phyloP scores from a whole-genome alignment of 192 early-diverging fungal genomes.

The Funneliformis geosporum region DNA sequence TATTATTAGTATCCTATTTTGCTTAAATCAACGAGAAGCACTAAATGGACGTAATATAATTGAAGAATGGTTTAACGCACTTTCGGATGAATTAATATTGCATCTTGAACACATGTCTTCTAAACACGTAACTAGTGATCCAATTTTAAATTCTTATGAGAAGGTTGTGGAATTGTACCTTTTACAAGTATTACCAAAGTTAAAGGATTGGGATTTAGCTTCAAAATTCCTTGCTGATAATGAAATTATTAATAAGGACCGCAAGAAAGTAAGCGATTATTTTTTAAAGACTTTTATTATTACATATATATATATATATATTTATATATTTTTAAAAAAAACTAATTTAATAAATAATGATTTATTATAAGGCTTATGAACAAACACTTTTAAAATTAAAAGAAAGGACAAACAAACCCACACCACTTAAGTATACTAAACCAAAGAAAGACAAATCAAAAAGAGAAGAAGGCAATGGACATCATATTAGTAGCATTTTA shows the following conservation, averaged over 20 bases:
- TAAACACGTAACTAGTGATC: slow-evolving; percentile 31
- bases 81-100: slow-evolving; percentile 8
- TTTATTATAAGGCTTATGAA: slow-evolving; percentile 9
- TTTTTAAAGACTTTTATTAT: no score
- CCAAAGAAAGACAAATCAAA: slow-evolving; percentile 4
- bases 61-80: slow-evolving; percentile 14
- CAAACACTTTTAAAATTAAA: slow-evolving; percentile 18
- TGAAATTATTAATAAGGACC: slow-evolving; percentile 35
- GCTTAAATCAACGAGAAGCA: slow-evolving; percentile 20
- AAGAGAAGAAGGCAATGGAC: background rate
- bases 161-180: slow-evolving; percentile 44
- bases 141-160: slow-evolving; percentile 46
- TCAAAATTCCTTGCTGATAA: slow-evolving; percentile 42
- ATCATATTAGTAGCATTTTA: background rate
- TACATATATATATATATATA: no score
- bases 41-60: slow-evolving; percentile 14
- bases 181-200: slow-evolving; percentile 43
- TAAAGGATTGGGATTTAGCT: slow-evolving; percentile 45
- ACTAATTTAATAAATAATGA: background rate
- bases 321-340: background rate
- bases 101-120: background rate
- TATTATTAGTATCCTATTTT: slow-evolving; percentile 20
- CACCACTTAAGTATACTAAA: background rate
- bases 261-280: slow-evolving; percentile 37
- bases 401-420: background rate